A percentile compares a stretch with the other conserved stretches of the same genome.
Conservation (phyloP, 2,329 filamentous ascomycete species). For the Verticillium nonalfalfae region DNA sequence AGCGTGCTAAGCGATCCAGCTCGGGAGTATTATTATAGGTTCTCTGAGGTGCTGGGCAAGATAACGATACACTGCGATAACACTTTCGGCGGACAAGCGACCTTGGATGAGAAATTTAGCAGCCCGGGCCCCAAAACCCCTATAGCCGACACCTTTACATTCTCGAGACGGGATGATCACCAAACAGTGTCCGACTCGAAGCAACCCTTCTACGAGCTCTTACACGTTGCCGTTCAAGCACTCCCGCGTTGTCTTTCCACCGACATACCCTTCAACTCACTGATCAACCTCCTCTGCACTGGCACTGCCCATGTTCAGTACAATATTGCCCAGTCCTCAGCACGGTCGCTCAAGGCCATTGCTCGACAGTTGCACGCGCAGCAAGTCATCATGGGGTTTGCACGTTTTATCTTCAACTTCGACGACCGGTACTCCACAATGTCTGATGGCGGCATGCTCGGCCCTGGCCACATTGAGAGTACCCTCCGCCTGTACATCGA, state of each 20-base stretch:
- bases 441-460: slow-evolving; percentile 95
- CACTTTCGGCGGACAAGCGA: slow-evolving; percentile 92
- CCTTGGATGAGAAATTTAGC: slow-evolving; percentile 90
- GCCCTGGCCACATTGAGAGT: slow-evolving; percentile 88
- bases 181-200: slow-evolving; percentile 71
- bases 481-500: slow-evolving; percentile 91
- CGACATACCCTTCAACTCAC: slow-evolving; percentile 84
- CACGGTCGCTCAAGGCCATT: slow-evolving; percentile 90
- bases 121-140: slow-evolving; percentile 87
- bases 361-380: slow-evolving; percentile 89
- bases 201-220: slow-evolving; percentile 89
- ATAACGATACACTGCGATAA: slow-evolving; percentile 97
- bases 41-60: slow-evolving; percentile 92
- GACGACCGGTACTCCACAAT: slow-evolving; percentile 96
- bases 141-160: slow-evolving; percentile 89
- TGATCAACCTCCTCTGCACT: slow-evolving; percentile 93
- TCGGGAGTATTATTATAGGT: slow-evolving; percentile 80
- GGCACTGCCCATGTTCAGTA: slow-evolving; percentile 92
- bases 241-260: slow-evolving; percentile 88
- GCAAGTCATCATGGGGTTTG: slow-evolving; percentile 93
- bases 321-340: slow-evolving; percentile 87
- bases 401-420: slow-evolving; percentile 97
- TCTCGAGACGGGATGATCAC: slow-evolving; percentile 75
- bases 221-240: slow-evolving; percentile 93
- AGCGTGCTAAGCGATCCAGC: slow-evolving; percentile 66